A percentile compares a stretch with the other conserved stretches of the same genome.
Conservation (phyloP, 306 rosid species). For the Cucumis sativus region DNA sequence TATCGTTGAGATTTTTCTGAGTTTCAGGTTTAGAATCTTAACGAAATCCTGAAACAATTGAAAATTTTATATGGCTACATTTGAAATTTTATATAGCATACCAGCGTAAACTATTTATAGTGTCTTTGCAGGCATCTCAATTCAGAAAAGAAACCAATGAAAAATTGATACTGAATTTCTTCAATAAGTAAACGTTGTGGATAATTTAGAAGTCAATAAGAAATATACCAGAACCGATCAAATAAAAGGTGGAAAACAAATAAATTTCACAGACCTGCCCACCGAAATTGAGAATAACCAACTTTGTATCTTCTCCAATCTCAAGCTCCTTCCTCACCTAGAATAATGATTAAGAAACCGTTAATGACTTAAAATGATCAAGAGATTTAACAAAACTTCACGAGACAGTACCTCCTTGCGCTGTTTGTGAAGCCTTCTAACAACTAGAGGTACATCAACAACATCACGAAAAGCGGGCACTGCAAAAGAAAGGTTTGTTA, state of each 20-base stretch:
- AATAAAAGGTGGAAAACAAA: neutral
- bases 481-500: slow-evolving; percentile 11
- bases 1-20: too few species aligned
- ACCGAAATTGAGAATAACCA: slow-evolving; percentile 89
- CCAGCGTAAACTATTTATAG: neutral
- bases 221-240: neutral
- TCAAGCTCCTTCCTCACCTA: slow-evolving; percentile 86
- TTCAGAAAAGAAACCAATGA: neutral
- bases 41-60: neutral
- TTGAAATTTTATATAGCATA: neutral
- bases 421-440: slow-evolving; percentile 81
- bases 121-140: neutral
- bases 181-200: neutral
- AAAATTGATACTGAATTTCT: neutral
- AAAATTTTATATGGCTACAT: neutral
- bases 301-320: slow-evolving; percentile 51
- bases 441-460: slow-evolving; percentile 91
- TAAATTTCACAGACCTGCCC: slow-evolving; percentile 58
- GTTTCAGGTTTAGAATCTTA: too few species aligned
- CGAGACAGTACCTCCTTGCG: slow-evolving; percentile 62
- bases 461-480: slow-evolving; percentile 98
- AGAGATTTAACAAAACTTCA: slow-evolving; percentile 4
- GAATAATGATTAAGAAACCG: slow-evolving; percentile 10
- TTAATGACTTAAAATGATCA: slow-evolving; percentile 9
- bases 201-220: neutral